Base-by-base conservation (phyloP, 1,284 basidiomycete species). In the Moesziomyces aphidis region DNA sequence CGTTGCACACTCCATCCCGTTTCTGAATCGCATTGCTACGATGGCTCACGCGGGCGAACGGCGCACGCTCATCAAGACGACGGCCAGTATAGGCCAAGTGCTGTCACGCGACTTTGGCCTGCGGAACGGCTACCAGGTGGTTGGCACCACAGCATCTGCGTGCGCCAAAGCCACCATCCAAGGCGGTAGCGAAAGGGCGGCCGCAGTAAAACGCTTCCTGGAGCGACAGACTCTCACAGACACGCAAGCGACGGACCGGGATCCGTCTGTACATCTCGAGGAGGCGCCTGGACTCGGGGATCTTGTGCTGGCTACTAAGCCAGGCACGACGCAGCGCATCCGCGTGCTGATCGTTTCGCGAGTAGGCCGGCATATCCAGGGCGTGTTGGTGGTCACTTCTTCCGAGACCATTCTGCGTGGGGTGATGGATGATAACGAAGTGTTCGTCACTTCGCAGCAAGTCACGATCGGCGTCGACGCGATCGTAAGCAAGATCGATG, bases 91-190 rank as follows among this genome's bases (percentile, higher is more conserved):
- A 0, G 66, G 60, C 4, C 15, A 26, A 10, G 57, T 69, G n/a
- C 57, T 69, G 9, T 69, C 67, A 3, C 21, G 15, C n/a, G 45
- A 53, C 46, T 69, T 69, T 5, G 49, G 56, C n/a, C 52, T 69
- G 8, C 48, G 67, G 2, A 63, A 31, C 47, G 67, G 61, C 3
- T 63, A 60, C 31, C 61, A 63, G n/a, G 39, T 50, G 9, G 60
- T 69, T 23, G 49, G 46, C 39, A 28, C 22, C 4, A 42, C 50
- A 4, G 4, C 10, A 28, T 28, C 23, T n/a, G 4, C 24, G 23
- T 17, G 21, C 39, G 22, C 24, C 11, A 48, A 22, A 28, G 19
- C 21, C 9, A 17, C 23, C 9, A 24, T 52, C 24, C 13, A 15
- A 4, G 21, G 46, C 5, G 17, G 28, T 44, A 59, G 42, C 17